Percentiles rank a stretch among this genome's conserved stretches.
phyloP scores from a whole-genome alignment of 129 eudicot genomes.

The Chrysanthemum lavandulifolium region DNA sequence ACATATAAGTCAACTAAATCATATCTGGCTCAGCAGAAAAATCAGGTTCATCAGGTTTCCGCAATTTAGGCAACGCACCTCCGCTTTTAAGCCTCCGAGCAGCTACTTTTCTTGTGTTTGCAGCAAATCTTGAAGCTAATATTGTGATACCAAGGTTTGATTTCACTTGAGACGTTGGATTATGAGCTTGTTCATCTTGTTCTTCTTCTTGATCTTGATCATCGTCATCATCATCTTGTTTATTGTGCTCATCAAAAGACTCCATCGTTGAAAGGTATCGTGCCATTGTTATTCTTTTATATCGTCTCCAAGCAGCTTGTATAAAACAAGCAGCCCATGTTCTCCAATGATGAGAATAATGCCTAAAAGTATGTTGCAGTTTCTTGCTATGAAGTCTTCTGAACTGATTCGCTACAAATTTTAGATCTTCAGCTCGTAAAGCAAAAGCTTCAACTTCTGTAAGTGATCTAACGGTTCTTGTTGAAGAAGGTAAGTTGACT shows the following conservation, averaged over 20 bases:
- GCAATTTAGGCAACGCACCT: conserved; percentile 54
- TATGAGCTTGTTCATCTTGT: conserved; percentile 36
- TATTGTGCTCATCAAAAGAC: conserved; percentile 51
- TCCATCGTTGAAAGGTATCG: conserved; percentile 62
- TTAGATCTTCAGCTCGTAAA: conserved; percentile 87
- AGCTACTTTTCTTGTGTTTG: conserved; percentile 80
- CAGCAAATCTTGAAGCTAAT: conserved; percentile 90
- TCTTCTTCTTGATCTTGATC: conserved; percentile 33
- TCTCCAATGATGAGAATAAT: conserved; percentile 96
- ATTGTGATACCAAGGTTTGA: conserved; percentile 74
- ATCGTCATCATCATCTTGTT: conserved; percentile 30
- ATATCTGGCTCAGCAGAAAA: conserved; percentile 69
- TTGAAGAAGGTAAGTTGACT: conserved; percentile 82
- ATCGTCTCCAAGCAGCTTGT: conserved; percentile 96
- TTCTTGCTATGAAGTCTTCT: conserved; percentile 93
- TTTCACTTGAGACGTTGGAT: conserved; percentile 34
- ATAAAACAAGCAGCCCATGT: conserved; percentile 99
- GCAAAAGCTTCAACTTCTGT: conserved; percentile 97
- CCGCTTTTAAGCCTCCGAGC: conserved; percentile 66
- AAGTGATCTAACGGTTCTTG: conserved; percentile 83
- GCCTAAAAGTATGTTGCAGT: conserved; percentile 93
- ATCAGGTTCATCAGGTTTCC: conserved; percentile 98
- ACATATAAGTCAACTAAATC: conserved; percentile 31
- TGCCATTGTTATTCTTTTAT: conserved; percentile 66
- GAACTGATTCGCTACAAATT: conserved; percentile 90